These are phyloP conservation scores for Torulaspora quercuum DNA, from an alignment of 805 yeast genomes.

Conservation along the genomic window DNA sequence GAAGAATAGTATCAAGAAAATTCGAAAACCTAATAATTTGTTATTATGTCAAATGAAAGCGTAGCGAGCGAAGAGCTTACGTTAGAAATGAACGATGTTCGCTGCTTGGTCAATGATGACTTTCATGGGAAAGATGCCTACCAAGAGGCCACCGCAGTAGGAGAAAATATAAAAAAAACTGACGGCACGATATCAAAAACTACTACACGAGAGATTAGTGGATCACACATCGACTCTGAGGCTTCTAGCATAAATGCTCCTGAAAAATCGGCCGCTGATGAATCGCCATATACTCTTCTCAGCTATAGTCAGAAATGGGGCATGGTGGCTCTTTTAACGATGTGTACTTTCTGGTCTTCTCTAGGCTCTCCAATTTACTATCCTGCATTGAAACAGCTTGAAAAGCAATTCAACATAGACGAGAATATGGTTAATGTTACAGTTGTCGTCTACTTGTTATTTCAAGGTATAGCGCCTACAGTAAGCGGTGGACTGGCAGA, in stretches of 20 bases:
- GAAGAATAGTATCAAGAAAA: not conserved
- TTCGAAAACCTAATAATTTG: too few species aligned
- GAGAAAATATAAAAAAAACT: not conserved
- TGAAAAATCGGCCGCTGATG: slow-evolving; percentile 4
- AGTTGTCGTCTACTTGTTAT: slow-evolving; percentile 67
- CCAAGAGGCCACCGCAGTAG: not conserved
- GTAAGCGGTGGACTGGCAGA: slow-evolving; percentile 68
- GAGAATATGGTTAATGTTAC: slow-evolving; percentile 61
- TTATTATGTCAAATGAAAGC: slow-evolving; percentile 4
- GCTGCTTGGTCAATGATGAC: slow-evolving; percentile 1
- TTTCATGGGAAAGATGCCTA: not conserved
- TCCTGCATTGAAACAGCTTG: slow-evolving; percentile 66
- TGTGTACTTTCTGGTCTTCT: slow-evolving; percentile 60
- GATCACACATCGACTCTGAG: slow-evolving; percentile 6
- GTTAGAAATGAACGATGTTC: not conserved
- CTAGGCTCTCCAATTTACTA: slow-evolving; percentile 75
- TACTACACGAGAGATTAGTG: slow-evolving; percentile 24
- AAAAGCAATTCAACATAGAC: slow-evolving; percentile 50
- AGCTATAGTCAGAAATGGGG: slow-evolving; percentile 30
- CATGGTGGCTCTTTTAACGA: slow-evolving; percentile 32
- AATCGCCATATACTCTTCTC: slow-evolving; percentile 28
- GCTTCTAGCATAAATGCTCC: slow-evolving; percentile 6
- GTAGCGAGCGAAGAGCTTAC: slow-evolving; percentile 5
- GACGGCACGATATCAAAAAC: slow-evolving; percentile 22
- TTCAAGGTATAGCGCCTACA: slow-evolving; percentile 75